phyloP scores from a whole-genome alignment of 1,284 basidiomycete genomes.

The Coriolopsis trogii region DNA sequence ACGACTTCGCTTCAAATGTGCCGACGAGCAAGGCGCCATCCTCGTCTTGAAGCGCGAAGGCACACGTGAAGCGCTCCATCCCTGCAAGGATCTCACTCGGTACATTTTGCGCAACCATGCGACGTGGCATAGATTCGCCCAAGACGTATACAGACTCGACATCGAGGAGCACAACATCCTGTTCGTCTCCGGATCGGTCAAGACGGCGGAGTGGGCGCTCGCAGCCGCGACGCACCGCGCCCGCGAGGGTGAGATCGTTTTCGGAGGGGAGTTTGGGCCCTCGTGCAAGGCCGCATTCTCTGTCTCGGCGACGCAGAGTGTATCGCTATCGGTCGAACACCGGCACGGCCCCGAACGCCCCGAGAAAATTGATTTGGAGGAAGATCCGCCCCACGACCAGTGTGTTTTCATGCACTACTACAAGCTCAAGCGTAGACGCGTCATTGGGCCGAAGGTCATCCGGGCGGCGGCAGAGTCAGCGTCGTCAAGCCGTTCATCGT shows the following conservation, averaged over 20 bases:
- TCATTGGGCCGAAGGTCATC: constrained; percentile 2
- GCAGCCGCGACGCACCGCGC: constrained; percentile 20
- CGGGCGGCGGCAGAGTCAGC: background rate
- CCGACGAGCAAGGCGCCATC: constrained; percentile 23
- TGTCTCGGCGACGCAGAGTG: background rate
- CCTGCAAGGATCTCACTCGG: constrained; percentile 4
- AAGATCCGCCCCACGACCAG: constrained; percentile 1
- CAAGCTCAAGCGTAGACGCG: constrained; percentile 6
- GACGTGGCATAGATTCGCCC: constrained; percentile 23
- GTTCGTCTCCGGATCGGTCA: constrained; percentile 25
- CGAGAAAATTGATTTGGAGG: no score
- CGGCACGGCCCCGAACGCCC: constrained; percentile 1
- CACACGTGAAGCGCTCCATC: constrained; percentile 11
- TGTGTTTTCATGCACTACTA: constrained; percentile 10
- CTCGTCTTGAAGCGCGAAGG: constrained; percentile 22
- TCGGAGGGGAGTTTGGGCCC: constrained; percentile 14
- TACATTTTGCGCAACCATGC: constrained; percentile 16
- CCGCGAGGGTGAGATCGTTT: constrained; percentile 14
- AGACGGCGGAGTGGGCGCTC: constrained; percentile 28
- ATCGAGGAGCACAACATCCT: constrained; percentile 22
- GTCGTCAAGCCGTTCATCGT: background rate
- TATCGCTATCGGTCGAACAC: constrained; percentile 4
- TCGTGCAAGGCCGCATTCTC: constrained; percentile 14
- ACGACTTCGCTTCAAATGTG: constrained; percentile 19
- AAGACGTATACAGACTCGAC: constrained; percentile 9